Conservation (phyloP, 106 monocot species). For the Dendrobium huoshanense region DNA sequence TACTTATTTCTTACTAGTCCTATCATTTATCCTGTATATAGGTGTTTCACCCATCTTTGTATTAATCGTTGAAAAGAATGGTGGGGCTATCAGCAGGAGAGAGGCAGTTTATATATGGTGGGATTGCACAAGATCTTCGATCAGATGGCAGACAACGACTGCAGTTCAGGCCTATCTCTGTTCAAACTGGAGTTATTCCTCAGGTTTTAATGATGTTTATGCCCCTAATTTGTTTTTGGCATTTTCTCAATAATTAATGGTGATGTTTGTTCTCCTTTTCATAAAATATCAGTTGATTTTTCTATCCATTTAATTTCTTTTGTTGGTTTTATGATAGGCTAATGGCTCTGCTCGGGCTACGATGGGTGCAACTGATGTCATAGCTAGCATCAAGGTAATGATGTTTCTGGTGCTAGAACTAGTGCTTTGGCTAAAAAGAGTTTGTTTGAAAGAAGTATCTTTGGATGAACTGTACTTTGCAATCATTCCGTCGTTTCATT, state of each 20-base stretch:
- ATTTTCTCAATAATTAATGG: neutral
- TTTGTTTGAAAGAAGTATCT: neutral
- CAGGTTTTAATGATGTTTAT: conserved; percentile 36
- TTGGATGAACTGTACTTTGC: neutral
- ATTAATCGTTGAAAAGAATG: conserved; percentile 20
- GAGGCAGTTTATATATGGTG: conserved; percentile 65
- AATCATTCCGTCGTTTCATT: neutral
- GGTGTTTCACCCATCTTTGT: neutral
- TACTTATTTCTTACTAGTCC: neutral
- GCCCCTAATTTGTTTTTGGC: neutral
- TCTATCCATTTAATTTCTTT: neutral
- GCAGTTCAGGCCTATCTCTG: conserved; percentile 53
- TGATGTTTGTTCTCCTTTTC: neutral
- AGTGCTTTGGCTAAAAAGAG: neutral
- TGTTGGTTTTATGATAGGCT: conserved; percentile 37
- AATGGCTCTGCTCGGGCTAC: conserved; percentile 78
- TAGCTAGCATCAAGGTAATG: conserved; percentile 79
- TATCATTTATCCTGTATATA: neutral
- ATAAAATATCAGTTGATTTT: neutral
- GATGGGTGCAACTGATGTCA: conserved; percentile 82
- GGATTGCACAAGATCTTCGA: conserved; percentile 73
- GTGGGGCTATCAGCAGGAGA: conserved; percentile 72
- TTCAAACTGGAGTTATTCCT: conserved; percentile 87
- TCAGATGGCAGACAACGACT: conserved; percentile 57
- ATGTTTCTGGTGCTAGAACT: neutral